Evolutionary conservation across 441 rosid genomes (phyloP).

Genomic region (Adansonia gregorii): DNA sequence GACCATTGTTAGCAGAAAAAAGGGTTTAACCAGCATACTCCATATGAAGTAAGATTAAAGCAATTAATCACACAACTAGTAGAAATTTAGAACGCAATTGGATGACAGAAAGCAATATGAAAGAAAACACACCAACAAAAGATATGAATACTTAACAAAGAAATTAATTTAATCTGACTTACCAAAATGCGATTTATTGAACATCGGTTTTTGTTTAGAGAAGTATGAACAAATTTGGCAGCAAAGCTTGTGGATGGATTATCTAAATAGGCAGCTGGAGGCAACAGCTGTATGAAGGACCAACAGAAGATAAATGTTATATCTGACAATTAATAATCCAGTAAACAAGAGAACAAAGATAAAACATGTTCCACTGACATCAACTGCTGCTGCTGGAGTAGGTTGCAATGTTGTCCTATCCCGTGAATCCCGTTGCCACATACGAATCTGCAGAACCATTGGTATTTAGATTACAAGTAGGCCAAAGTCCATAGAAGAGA

Average conservation of each 20-base stretch:
- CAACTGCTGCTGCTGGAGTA: constrained; percentile 93
- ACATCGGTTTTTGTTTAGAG: constrained; percentile 92
- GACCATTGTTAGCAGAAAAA: not conserved
- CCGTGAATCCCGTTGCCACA: constrained; percentile 85
- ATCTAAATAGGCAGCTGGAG: constrained; percentile 88
- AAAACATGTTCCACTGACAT: constrained; percentile 51
- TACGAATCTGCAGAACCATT: constrained; percentile 59
- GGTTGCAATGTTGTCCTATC: constrained; percentile 81
- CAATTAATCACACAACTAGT: not conserved
- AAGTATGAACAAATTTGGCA: constrained; percentile 95
- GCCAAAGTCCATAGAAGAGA: constrained; percentile 22
- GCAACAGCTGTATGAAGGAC: constrained; percentile 71
- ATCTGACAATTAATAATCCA: constrained; percentile 19
- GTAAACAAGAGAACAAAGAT: constrained; percentile 20
- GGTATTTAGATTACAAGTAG: constrained; percentile 26
- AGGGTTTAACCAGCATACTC: not conserved
- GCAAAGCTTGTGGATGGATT: constrained; percentile 96
- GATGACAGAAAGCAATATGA: not conserved
- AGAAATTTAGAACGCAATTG: not conserved
- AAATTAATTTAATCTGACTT: constrained; percentile 32
- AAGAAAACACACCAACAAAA: not conserved
- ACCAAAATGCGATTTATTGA: constrained; percentile 94
- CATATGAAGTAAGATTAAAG: not conserved
- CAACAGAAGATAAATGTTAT: constrained; percentile 18
- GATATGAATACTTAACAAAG: not conserved